Evolutionary conservation across 345 rosid genomes (phyloP).

Genomic region (Gossypium ekmanianum): DNA sequence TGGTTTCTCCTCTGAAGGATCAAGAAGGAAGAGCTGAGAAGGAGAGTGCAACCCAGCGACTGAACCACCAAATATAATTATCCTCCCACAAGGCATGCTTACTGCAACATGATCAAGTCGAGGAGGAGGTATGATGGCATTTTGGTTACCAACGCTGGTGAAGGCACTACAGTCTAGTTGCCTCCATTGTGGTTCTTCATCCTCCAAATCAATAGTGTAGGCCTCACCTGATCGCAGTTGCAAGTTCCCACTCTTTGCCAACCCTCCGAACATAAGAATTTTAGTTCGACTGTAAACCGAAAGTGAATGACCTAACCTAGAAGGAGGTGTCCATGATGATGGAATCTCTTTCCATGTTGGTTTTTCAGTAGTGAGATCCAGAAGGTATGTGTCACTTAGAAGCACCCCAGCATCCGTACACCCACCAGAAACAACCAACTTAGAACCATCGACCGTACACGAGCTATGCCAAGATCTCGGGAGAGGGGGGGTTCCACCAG

Average conservation of each 20-base stretch:
- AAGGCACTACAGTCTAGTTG: conserved; percentile 64
- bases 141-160: conserved; percentile 51
- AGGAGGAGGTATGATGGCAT: conserved; percentile 67
- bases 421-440: conserved; percentile 83
- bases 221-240: conserved; percentile 78
- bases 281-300: conserved; percentile 72
- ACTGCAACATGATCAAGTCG: conserved; percentile 91
- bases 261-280: conserved; percentile 87
- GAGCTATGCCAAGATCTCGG: conserved; percentile 99
- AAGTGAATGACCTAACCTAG: conserved; percentile 84
- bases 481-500: conserved; percentile 78
- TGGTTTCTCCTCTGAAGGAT: conserved; percentile 86
- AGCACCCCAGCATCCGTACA: conserved; percentile 95
- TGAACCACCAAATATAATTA: conserved; percentile 84
- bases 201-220: conserved; percentile 70
- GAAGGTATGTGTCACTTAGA: conserved; percentile 67
- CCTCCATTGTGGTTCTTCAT: conserved; percentile 70
- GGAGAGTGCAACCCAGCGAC: conserved; percentile 83
- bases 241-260: conserved; percentile 82
- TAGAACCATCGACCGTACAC: conserved; percentile 80
- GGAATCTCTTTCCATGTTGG: conserved; percentile 83
- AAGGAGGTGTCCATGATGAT: conserved; percentile 79
- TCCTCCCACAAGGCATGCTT: conserved; percentile 94
- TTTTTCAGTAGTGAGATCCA: conserved; percentile 68
- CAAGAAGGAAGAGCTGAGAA: conserved; percentile 73